A percentile compares a stretch with the other conserved stretches of the same genome.
phyloP scores from a whole-genome alignment of 305 asterid genomes.

The Coffea humblotiana region DNA sequence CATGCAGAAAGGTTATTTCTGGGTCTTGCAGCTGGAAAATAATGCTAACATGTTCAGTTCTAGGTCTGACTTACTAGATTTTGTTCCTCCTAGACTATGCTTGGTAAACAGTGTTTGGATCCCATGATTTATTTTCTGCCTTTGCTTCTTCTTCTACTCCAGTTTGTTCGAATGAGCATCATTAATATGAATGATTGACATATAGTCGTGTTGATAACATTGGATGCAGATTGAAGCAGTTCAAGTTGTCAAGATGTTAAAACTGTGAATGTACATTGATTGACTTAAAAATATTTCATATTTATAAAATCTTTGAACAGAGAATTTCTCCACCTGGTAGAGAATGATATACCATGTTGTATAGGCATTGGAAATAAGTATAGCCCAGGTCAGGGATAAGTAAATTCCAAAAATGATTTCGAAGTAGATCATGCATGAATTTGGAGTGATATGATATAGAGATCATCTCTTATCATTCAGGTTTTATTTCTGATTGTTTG shows the following conservation, averaged over 20 bases:
- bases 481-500: neutral
- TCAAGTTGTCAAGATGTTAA: neutral
- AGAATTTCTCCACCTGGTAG: neutral
- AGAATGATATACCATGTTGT: neutral
- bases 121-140: neutral
- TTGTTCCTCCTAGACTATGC: neutral
- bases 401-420: neutral
- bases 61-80: neutral
- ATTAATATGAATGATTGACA: neutral
- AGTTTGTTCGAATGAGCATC: neutral
- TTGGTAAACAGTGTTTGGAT: neutral
- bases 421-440: neutral
- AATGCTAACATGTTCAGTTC: neutral
- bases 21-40: neutral
- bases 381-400: neutral
- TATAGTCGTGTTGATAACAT: neutral
- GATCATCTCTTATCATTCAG: neutral
- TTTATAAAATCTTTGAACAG: neutral
- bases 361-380: neutral
- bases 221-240: neutral
- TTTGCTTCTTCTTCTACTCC: neutral
- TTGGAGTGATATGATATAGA: neutral
- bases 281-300: neutral
- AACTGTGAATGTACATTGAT: neutral
- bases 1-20: neutral